phyloP scores from a whole-genome alignment of 228 moss, liverwort and hornwort genomes.

The Sphagnum fallax region DNA sequence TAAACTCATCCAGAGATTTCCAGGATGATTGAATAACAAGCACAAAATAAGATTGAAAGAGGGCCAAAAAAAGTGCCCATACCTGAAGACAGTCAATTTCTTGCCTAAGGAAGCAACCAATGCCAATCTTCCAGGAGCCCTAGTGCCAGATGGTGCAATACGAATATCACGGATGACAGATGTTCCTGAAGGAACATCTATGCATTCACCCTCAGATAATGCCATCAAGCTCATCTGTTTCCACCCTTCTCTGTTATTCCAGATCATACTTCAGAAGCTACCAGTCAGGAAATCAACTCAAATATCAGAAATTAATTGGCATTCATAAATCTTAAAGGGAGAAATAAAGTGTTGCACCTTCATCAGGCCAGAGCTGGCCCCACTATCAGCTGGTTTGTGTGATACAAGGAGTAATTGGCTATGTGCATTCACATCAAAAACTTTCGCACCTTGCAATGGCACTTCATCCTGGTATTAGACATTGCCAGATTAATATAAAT shows the following conservation, averaged over 20 bases:
- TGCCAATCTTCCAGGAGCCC: conserved; percentile 69
- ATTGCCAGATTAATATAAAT: too few relatives aligned
- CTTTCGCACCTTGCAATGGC: conserved; percentile 68
- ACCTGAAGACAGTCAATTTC: conserved; percentile 70
- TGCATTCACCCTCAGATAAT: conserved; percentile 49
- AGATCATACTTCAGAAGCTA: not conserved
- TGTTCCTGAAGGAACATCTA: conserved; percentile 50
- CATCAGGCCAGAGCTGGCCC: conserved; percentile 55
- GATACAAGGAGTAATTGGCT: conserved; percentile 68
- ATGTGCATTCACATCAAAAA: conserved; percentile 76
- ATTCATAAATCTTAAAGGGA: not conserved
- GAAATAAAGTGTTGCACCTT: conserved; percentile 24
- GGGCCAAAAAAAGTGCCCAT: conserved; percentile 1
- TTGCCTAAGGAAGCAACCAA: conserved; percentile 70
- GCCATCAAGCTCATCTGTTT: conserved; percentile 57
- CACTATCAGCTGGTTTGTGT: conserved; percentile 40
- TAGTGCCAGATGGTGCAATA: conserved; percentile 58
- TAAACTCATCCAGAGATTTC: too few relatives aligned
- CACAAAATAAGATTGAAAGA: not conserved
- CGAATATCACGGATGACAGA: conserved; percentile 82
- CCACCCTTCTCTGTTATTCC: not conserved
- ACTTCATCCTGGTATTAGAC: conserved; percentile 38
- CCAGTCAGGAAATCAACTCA: not conserved
- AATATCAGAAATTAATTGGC: not conserved
- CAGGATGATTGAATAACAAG: not conserved